These are phyloP conservation scores for Mortierella sp. DNA, from an alignment of 371 early-diverging fungal genomes.

Conservation along the genomic window DNA sequence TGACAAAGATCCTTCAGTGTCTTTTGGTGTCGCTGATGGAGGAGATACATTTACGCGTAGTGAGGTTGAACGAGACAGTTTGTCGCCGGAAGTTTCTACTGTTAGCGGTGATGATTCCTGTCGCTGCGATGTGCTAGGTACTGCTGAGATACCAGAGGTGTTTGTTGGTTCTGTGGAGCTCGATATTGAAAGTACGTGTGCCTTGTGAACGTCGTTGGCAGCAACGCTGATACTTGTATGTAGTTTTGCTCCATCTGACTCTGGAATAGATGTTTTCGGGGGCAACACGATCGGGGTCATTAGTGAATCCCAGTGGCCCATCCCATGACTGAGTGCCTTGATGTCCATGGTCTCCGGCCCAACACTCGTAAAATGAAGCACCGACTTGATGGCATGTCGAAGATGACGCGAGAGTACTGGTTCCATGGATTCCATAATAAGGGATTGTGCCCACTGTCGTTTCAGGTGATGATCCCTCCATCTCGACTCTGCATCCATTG, in stretches of 20 bases:
- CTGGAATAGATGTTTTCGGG: background rate
- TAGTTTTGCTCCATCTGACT: background rate
- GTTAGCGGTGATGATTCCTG: conserved; percentile 11
- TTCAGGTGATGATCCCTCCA: conserved; percentile 54
- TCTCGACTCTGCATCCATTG: conserved; percentile 49
- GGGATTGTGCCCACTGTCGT: conserved; percentile 48
- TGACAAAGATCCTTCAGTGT: background rate
- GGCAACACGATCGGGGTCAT: conserved; percentile 26
- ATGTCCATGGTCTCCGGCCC: conserved; percentile 58
- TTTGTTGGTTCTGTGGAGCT: background rate
- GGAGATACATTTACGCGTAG: background rate
- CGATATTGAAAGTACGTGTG: conserved; percentile 1
- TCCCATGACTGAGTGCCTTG: conserved; percentile 24
- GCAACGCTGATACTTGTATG: background rate
- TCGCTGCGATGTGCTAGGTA: background rate
- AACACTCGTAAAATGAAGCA: conserved; percentile 55
- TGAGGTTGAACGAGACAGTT: conserved; percentile 2
- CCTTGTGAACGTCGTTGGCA: background rate
- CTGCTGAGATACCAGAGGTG: background rate
- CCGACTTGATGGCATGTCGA: conserved; percentile 60
- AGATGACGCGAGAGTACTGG: conserved; percentile 56
- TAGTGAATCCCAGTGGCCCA: conserved; percentile 25
- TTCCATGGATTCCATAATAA: conserved; percentile 53
- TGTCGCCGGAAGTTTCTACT: background rate
- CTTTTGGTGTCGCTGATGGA: background rate